Evolutionary conservation across 1,284 basidiomycete genomes (phyloP), one percentile per base, ranked within the genome.

Genomic region (Cerioporus squamosus): DNA sequence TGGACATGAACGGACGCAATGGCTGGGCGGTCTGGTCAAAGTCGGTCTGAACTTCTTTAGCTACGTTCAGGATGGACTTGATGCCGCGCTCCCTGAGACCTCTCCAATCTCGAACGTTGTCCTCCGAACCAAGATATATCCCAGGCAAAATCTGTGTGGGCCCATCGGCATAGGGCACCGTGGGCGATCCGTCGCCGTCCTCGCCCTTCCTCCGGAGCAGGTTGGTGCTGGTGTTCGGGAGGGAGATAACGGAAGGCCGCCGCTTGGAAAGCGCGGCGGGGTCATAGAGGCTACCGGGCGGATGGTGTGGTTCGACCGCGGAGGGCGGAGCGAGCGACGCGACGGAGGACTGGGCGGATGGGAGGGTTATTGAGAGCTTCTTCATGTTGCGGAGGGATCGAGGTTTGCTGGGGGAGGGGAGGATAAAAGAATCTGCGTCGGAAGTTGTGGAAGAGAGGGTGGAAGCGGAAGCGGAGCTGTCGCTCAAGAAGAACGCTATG

Each of bases 101-200:
- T 44, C 79, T 77, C 83, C 88, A 90, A 73, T 96, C 89, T 53
- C 86, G 84, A 33, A 93, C 93, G 64, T 97, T 97, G 73, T 97
- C 94, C 74, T 98, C 95, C 47, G 94, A 94, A 56, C 96, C 97
- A 8, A 98, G 83, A 86, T 90, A 98, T 53, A 98, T 82, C 44
- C 91, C 89, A 1, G 95, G 95, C 31, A 98, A 79, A 64, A 98
- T 82, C 74, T 98, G 90, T 42, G 93, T 79, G 22, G 96, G 97
- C 1, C 97, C 96, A 67, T 92, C 82, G 7, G 81, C 75, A 72
- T 98, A 98, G 2, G 95, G 91, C 5, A 82, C 76, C 18, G 84
- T 76, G 10, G 84, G 81, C 3, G 81, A 80, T 24, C 72, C 74
- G 51, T 74, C 74, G 57, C 70, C 75, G 55, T 87, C 88, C 69